phyloP scores from a whole-genome alignment of 495 filamentous ascomycete species.

The Letharia columbiana region DNA sequence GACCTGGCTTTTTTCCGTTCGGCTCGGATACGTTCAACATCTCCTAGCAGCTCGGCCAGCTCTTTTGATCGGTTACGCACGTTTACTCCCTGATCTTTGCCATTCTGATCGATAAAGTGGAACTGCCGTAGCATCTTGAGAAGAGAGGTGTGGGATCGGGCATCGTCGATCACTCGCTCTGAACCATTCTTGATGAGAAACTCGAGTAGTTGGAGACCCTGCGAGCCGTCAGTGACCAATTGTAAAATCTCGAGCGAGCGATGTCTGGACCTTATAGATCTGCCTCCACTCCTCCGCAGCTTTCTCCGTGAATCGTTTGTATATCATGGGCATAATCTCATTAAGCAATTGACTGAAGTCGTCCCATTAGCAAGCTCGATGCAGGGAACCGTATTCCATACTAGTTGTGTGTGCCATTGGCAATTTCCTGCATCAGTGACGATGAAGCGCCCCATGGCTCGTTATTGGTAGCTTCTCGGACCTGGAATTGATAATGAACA shows the following conservation, averaged over 20 bases:
- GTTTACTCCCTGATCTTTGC: slow-evolving; percentile 97
- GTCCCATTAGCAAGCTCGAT: slow-evolving; percentile 8
- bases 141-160: slow-evolving; percentile 84
- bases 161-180: slow-evolving; percentile 96
- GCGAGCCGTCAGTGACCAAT: neutral
- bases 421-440: slow-evolving; percentile 91
- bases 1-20: slow-evolving; percentile 90
- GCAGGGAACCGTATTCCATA: slow-evolving; percentile 39
- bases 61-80: slow-evolving; percentile 95
- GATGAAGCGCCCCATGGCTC: slow-evolving; percentile 95
- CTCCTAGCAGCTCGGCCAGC: slow-evolving; percentile 81
- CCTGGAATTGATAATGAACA: slow-evolving; percentile 40
- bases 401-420: slow-evolving; percentile 97
- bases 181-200: slow-evolving; percentile 98
- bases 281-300: slow-evolving; percentile 97
- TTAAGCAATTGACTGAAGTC: slow-evolving; percentile 76
- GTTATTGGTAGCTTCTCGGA: slow-evolving; percentile 95
- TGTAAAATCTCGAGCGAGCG: neutral
- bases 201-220: slow-evolving; percentile 77
- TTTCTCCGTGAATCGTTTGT: slow-evolving; percentile 98
- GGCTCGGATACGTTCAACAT: slow-evolving; percentile 84
- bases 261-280: slow-evolving; percentile 73
- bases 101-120: slow-evolving; percentile 92
- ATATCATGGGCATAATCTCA: slow-evolving; percentile 99
- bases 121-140: slow-evolving; percentile 99